Evolutionary conservation across 228 moss, liverwort and hornwort genomes (phyloP).

Genomic region (Sphagnum fallax): DNA sequence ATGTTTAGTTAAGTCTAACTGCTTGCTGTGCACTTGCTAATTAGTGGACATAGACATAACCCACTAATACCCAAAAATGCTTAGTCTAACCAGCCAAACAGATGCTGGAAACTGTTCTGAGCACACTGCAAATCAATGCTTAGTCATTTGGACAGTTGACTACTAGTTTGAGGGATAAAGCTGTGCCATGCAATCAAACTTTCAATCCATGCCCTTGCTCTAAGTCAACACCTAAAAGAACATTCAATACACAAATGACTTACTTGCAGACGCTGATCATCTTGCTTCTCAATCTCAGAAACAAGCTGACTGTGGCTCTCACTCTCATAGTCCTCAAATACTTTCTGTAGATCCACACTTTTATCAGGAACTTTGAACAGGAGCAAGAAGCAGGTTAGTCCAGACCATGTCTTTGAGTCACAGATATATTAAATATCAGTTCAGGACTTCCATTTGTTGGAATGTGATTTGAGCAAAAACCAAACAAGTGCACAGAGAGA

Average conservation of each 20-base stretch:
- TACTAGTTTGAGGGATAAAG: no score
- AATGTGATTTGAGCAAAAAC: background rate
- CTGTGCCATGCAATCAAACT: no score
- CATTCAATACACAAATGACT: background rate
- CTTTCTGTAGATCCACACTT: constrained; percentile 37
- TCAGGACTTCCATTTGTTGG: background rate
- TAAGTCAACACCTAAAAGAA: no score
- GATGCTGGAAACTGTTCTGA: no score
- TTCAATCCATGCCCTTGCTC: no score
- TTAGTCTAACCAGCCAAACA: no score
- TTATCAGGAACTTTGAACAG: constrained; percentile 1
- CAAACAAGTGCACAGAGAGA: no score
- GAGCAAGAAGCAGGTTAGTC: background rate
- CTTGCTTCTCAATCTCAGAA: constrained; percentile 39
- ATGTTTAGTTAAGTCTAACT: background rate
- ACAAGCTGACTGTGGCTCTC: constrained; percentile 53
- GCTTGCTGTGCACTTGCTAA: background rate
- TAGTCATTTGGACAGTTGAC: no score
- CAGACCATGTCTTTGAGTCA: background rate
- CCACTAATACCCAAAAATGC: no score
- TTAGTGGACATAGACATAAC: no score
- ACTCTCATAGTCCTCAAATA: constrained; percentile 68
- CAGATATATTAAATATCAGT: background rate
- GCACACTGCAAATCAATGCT: no score
- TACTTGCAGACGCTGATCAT: constrained; percentile 58